These are phyloP conservation scores for Panicum miliaceum DNA, from an alignment of 176 grass and related monocot species.

Conservation along the genomic window DNA sequence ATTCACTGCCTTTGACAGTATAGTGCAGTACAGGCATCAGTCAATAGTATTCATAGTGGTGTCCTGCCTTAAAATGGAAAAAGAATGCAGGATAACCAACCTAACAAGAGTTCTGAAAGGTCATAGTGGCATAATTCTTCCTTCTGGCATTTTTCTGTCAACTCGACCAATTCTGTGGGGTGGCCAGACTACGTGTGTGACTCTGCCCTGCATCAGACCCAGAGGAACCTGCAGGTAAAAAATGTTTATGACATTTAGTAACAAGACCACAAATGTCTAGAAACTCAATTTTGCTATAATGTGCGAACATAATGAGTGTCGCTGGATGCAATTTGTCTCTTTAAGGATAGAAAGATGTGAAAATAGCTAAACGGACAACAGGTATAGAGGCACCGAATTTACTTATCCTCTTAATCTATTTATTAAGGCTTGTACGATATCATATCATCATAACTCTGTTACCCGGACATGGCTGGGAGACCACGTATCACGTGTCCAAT, in stretches of 20 bases:
- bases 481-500: too few species aligned
- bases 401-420: too few species aligned
- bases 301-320: background rate
- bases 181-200: conserved; percentile 74
- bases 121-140: conserved; percentile 48
- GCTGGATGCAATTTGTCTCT: background rate
- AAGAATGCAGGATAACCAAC: conserved; percentile 6
- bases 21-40: background rate
- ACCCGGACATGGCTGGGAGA: too few species aligned
- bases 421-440: too few species aligned
- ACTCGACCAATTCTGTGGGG: conserved; percentile 62
- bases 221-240: conserved; percentile 61
- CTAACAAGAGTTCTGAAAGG: background rate
- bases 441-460: too few species aligned
- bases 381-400: background rate
- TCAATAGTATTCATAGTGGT: background rate
- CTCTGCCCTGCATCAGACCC: conserved; percentile 62
- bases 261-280: background rate
- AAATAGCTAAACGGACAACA: background rate
- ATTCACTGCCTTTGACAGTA: background rate
- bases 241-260: conserved; percentile 18
- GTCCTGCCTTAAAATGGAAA: background rate
- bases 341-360: background rate
- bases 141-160: conserved; percentile 53
- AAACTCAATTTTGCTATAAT: background rate